Evolutionary conservation across 2,329 filamentous ascomycete species (phyloP).

Genomic region (Gaeumannomyces sp.): DNA sequence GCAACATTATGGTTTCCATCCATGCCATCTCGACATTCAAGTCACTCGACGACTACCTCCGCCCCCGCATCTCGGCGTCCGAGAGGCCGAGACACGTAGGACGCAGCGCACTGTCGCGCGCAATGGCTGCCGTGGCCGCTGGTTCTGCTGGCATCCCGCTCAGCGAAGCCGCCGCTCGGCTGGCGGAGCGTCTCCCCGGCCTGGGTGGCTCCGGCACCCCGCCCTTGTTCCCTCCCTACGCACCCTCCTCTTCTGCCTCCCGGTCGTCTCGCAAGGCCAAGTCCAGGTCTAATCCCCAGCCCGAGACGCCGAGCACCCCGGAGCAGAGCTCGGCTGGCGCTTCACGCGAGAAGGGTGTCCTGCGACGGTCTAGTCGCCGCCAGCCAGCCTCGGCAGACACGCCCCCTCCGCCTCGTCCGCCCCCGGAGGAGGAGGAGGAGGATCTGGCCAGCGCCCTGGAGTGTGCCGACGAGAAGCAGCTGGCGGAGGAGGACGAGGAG

Average conservation of each 20-base stretch:
- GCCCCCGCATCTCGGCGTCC: conserved; percentile 76
- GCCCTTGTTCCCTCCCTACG: conserved; percentile 31
- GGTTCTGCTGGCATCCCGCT: conserved; percentile 60
- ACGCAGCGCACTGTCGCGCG: conserved; percentile 50
- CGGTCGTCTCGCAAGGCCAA: conserved; percentile 42
- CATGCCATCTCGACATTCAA: conserved; percentile 98
- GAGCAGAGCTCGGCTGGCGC: conserved; percentile 38
- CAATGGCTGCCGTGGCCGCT: conserved; percentile 66
- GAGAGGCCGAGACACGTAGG: conserved; percentile 64
- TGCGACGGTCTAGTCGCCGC: conserved; percentile 59
- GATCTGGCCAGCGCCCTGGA: conserved; percentile 68
- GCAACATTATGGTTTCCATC: conserved; percentile 96
- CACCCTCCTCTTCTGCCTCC: conserved; percentile 31
- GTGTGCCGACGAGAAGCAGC: conserved; percentile 84
- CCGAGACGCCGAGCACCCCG: conserved; percentile 35
- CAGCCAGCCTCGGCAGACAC: conserved; percentile 47
- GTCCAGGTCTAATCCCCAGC: conserved; percentile 24
- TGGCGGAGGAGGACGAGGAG: conserved; percentile 67
- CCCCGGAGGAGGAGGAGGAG: conserved; percentile 54
- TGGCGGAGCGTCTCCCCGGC: conserved; percentile 36
- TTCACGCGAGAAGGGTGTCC: conserved; percentile 50
- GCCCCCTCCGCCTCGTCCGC: conserved; percentile 42
- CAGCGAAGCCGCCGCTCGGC: conserved; percentile 38
- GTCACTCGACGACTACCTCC: conserved; percentile 88
- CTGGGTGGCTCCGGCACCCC: conserved; percentile 20